Percentiles rank a stretch among this genome's conserved stretches.
phyloP scores from a whole-genome alignment of 2,329 filamentous ascomycete genomes.

The Scedosporium apiospermum region DNA sequence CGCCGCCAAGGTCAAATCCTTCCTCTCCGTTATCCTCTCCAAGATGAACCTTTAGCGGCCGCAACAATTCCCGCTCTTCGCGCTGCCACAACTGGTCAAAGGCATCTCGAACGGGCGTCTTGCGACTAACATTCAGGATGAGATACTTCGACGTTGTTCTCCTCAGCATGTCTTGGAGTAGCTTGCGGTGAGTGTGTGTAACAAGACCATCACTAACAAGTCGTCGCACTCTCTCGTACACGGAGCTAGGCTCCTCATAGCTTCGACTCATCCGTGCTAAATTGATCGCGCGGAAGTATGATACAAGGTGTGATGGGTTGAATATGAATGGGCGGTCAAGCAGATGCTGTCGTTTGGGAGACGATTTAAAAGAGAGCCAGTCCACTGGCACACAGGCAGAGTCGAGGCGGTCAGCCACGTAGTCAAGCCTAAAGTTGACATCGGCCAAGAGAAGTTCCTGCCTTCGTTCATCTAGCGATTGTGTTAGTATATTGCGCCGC shows the following conservation, averaged over 20 bases:
- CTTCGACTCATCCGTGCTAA: conserved; percentile 76
- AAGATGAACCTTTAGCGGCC: conserved; percentile 80
- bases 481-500: background rate
- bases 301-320: conserved; percentile 59
- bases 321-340: conserved; percentile 78
- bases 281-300: conserved; percentile 82
- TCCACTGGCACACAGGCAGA: conserved; percentile 62
- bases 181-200: conserved; percentile 47
- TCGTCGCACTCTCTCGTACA: conserved; percentile 45
- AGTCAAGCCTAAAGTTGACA: conserved; percentile 64
- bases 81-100: conserved; percentile 87
- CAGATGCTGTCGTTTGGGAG: conserved; percentile 60
- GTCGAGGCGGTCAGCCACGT: conserved; percentile 68
- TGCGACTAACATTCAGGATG: conserved; percentile 57
- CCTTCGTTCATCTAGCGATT: conserved; percentile 45
- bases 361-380: conserved; percentile 55
- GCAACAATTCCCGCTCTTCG: conserved; percentile 69
- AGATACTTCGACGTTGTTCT: conserved; percentile 62
- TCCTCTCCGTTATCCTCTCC: conserved; percentile 77
- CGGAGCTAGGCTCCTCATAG: conserved; percentile 58
- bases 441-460: conserved; percentile 56
- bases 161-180: conserved; percentile 53
- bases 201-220: conserved; percentile 47
- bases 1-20: conserved; percentile 86
- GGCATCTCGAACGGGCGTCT: conserved; percentile 60